These are phyloP conservation scores for Diplotaxis tenuifolia DNA, from an alignment of 345 rosid species.

Conservation along the genomic window DNA sequence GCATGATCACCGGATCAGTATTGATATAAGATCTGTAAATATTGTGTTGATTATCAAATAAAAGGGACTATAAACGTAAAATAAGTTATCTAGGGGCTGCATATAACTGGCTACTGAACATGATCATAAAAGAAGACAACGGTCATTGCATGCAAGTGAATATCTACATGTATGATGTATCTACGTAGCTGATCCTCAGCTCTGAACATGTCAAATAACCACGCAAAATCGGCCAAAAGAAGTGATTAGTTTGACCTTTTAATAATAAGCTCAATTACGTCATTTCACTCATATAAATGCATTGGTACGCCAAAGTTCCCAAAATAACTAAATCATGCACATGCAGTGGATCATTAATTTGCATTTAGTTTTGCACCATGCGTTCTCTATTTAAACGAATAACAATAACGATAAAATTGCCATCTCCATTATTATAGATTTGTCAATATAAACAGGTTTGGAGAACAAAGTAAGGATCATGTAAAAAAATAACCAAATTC, in stretches of 20 bases:
- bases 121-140: background rate
- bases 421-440: slow-evolving; percentile 3
- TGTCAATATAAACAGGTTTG: background rate
- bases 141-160: background rate
- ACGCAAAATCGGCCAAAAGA: background rate
- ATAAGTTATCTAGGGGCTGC: background rate
- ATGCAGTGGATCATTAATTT: background rate
- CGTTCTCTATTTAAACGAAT: background rate
- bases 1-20: background rate
- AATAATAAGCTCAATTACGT: background rate
- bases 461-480: background rate
- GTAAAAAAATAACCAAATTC: background rate
- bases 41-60: background rate
- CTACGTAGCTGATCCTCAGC: background rate
- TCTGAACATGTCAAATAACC: background rate
- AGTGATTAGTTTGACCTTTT: background rate
- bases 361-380: slow-evolving; percentile 10
- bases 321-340: slow-evolving; percentile 2
- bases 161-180: background rate
- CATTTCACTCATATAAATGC: slow-evolving; percentile 1
- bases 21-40: background rate
- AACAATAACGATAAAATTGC: background rate
- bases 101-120: background rate
- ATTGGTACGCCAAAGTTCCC: too few relatives aligned
- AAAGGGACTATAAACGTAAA: background rate